A percentile compares a stretch with the other conserved stretches of the same genome.
These are phyloP conservation scores for Nemania sp. DNA, from an alignment of 2,329 filamentous ascomycete species.

Conservation along the genomic window DNA sequence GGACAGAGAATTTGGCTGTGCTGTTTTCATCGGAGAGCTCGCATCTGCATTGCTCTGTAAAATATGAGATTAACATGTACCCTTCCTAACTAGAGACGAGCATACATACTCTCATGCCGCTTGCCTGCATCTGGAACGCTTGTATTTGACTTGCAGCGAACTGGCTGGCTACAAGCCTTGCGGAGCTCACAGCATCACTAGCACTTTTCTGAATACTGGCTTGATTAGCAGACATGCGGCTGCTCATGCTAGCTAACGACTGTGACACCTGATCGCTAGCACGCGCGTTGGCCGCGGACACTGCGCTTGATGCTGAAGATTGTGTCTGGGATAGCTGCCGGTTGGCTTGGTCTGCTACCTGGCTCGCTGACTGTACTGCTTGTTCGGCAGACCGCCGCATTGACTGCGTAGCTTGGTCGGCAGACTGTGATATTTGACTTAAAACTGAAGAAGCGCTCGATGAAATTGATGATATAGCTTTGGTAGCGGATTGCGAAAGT, in stretches of 20 bases:
- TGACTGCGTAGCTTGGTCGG: constrained; percentile 37
- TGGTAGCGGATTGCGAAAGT: constrained; percentile 37
- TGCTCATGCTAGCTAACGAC: constrained; percentile 37
- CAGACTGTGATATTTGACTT: constrained; percentile 36
- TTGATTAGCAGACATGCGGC: constrained; percentile 33
- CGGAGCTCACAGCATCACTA: constrained; percentile 49
- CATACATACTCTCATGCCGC: constrained; percentile 27
- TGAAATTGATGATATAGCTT: constrained; percentile 37
- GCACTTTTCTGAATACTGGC: constrained; percentile 37
- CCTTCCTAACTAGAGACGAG: not conserved
- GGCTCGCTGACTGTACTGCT: constrained; percentile 34
- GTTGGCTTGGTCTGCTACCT: constrained; percentile 36
- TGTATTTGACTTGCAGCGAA: constrained; percentile 39
- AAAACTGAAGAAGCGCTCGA: constrained; percentile 37
- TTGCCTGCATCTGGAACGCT: constrained; percentile 28
- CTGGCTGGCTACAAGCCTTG: constrained; percentile 56
- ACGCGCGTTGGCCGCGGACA: constrained; percentile 32
- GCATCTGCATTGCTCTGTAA: constrained; percentile 32
- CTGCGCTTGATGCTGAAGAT: constrained; percentile 38
- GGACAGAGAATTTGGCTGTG: constrained; percentile 34
- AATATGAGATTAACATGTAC: not conserved
- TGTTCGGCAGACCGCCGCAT: constrained; percentile 38
- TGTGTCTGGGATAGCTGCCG: constrained; percentile 37
- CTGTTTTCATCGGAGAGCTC: constrained; percentile 29
- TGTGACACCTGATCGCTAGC: constrained; percentile 32